Evolutionary conservation across 2,329 filamentous ascomycete species (phyloP).

Genomic region (Claviceps humidiphila): DNA sequence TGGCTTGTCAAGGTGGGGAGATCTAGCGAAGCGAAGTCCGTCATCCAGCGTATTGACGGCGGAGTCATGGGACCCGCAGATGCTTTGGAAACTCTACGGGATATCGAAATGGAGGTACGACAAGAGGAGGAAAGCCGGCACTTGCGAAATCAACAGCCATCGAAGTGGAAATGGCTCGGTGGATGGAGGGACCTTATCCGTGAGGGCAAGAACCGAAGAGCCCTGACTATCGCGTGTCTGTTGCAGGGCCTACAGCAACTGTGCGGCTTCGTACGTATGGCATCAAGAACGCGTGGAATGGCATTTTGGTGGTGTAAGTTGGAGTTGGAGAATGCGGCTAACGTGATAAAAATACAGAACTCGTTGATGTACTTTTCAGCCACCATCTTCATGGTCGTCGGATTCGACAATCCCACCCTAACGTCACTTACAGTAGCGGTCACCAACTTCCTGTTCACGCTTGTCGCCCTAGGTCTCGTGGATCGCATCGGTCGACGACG

Average conservation of each 20-base stretch:
- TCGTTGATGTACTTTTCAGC: conserved; percentile 87
- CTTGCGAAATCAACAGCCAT: conserved; percentile 17
- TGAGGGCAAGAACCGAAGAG: conserved; percentile 54
- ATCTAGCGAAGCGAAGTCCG: conserved; percentile 44
- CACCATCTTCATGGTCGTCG: conserved; percentile 65
- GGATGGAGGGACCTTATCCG: conserved; percentile 40
- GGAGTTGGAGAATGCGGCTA: background rate
- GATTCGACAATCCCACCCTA: conserved; percentile 65
- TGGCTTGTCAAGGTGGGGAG: conserved; percentile 66
- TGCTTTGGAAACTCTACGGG: conserved; percentile 48
- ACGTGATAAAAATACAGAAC: conserved; percentile 37
- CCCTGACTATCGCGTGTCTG: conserved; percentile 72
- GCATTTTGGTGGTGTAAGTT: background rate
- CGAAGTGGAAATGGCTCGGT: conserved; percentile 26
- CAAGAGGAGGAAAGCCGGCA: conserved; percentile 47
- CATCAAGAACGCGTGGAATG: background rate
- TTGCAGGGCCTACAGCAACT: conserved; percentile 81
- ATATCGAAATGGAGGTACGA: conserved; percentile 62
- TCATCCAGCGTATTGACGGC: conserved; percentile 55
- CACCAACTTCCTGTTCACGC: conserved; percentile 71
- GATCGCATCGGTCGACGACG: conserved; percentile 67
- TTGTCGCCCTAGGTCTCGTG: conserved; percentile 62
- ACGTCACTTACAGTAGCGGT: conserved; percentile 68
- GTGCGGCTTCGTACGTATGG: conserved; percentile 58
- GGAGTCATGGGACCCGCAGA: conserved; percentile 27